Base-by-base conservation (phyloP, 106 monocot genomes). In the Dactylorhiza incarnata region DNA sequence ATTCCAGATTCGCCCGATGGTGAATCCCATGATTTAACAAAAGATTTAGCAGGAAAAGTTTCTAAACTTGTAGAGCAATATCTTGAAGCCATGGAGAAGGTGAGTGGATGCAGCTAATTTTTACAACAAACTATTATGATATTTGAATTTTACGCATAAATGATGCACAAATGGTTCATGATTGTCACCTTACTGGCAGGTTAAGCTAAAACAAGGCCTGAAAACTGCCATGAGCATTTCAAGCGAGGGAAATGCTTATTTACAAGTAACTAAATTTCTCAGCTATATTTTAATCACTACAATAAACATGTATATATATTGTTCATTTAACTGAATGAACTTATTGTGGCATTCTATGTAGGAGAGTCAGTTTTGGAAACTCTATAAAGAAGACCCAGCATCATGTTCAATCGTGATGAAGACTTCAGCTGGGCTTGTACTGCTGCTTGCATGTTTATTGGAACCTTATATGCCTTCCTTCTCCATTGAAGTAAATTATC, bases 391-490 rank as follows among this genome's bases (percentile, higher is more conserved):
- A 83, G 86, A 97, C 80, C 89, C 93, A 51, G 73, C 82, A 68
- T 79, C 86, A 46, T 97, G 97, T 75, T 84, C 91, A 9, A 80
- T 87, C 76, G 97, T 97, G 49, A 87, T 97, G 82, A 97, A 85
- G 82, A 94, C 97, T 72, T 86, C 97, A 26, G 89, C 74, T 58
- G 97, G 97, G 48, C 85, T 97, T 79, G 97, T 97, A 2, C 87
- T 91, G 75, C 87, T 97, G 70, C 89, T 97, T 81, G 93, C 97
- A 53, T 85, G 85, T 71, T 75, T 97, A 71, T 80, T 97, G 53
- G 93, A 97, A 76, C 97, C 97, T 77, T 97, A 91, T 72, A 97
- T 97, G 87, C 97, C 97, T 15, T 97, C 97, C 12, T 97, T 97
- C 80, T 87, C 97, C 49, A 53, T 49, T 74, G 91, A 94, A 86